These are phyloP conservation scores for Roridomyces roridus DNA, from an alignment of 768 basidiomycete species.

Conservation along the genomic window DNA sequence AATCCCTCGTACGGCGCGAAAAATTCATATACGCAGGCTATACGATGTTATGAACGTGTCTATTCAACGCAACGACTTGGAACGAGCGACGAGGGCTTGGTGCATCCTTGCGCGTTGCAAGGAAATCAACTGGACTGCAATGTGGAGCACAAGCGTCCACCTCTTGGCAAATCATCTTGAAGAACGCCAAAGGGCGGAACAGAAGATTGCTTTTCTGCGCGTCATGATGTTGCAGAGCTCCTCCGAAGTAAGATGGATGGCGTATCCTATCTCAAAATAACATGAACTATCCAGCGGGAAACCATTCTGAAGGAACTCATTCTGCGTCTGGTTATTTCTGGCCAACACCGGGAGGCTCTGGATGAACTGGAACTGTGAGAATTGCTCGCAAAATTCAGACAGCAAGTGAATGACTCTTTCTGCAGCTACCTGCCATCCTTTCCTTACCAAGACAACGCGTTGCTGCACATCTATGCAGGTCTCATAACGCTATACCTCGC, in stretches of 20 bases:
- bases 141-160: conserved; percentile 74
- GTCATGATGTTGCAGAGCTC: conserved; percentile 74
- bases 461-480: conserved; percentile 85
- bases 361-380: conserved; percentile 87
- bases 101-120: conserved; percentile 76
- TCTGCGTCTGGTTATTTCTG: conserved; percentile 64
- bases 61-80: conserved; percentile 69
- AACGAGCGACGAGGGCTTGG: conserved; percentile 74
- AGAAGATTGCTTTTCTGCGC: conserved; percentile 65
- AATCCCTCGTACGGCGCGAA: conserved; percentile 59
- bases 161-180: conserved; percentile 49
- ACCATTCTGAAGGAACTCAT: conserved; percentile 77
- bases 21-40: conserved; percentile 75
- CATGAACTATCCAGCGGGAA: conserved; percentile 60
- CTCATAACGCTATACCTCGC: conserved; percentile 71
- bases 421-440: conserved; percentile 84
- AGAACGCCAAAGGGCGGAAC: conserved; percentile 34
- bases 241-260: conserved; percentile 57
- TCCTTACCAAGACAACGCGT: conserved; percentile 84
- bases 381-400: neutral
- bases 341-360: conserved; percentile 70
- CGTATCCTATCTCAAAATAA: conserved; percentile 2
- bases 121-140: conserved; percentile 74
- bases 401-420: neutral
- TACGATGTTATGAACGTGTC: conserved; percentile 77